phyloP scores from a whole-genome alignment of 768 basidiomycete species.

The Mrakia gelida region DNA sequence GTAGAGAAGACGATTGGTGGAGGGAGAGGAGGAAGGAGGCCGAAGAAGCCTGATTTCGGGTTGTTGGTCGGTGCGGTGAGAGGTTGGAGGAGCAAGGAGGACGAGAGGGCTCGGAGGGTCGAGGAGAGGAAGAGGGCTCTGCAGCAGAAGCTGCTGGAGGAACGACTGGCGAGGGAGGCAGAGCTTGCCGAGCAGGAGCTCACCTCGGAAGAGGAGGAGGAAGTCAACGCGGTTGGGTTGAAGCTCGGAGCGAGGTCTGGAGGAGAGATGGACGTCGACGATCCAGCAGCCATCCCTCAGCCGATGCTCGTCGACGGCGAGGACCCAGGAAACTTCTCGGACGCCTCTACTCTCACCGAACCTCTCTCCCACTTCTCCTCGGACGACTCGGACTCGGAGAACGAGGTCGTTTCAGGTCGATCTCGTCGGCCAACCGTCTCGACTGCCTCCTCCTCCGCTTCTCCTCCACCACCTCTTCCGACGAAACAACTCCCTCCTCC shows the following conservation, averaged over 20 bases:
- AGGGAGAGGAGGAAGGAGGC: constrained; percentile 28
- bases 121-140: constrained; percentile 3
- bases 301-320: constrained; percentile 10
- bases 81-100: constrained; percentile 42
- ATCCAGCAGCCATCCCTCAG: not conserved
- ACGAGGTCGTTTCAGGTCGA: constrained; percentile 1
- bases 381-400: constrained; percentile 23
- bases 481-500: not conserved
- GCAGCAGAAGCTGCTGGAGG: constrained; percentile 8
- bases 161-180: constrained; percentile 31
- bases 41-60: constrained; percentile 38
- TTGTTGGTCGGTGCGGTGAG: constrained; percentile 40
- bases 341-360: constrained; percentile 32
- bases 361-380: constrained; percentile 31
- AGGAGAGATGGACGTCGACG: not conserved
- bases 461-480: not conserved
- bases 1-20: constrained; percentile 29
- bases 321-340: constrained; percentile 31
- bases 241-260: not conserved
- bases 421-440: constrained; percentile 1
- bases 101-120: constrained; percentile 32
- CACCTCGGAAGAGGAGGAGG: constrained; percentile 30
- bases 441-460: not conserved
- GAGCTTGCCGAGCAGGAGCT: constrained; percentile 21
- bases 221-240: not conserved